phyloP scores from a whole-genome alignment of 139 green algal genomes.

The Tetradesmus lagerheimii region DNA sequence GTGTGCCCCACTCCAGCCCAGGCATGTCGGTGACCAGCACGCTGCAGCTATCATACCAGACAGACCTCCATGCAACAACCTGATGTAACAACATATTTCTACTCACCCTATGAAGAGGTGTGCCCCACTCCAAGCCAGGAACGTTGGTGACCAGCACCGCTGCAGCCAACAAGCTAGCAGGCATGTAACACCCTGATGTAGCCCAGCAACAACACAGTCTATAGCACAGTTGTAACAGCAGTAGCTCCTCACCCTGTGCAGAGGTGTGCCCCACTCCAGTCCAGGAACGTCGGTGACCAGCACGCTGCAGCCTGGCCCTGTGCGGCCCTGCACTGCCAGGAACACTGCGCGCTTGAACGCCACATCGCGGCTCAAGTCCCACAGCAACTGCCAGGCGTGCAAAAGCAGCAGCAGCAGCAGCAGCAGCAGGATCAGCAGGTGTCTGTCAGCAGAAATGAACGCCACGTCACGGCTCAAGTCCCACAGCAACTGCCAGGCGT shows the following conservation, averaged over 20 bases:
- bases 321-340: conserved; percentile 24
- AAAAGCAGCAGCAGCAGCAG: not conserved
- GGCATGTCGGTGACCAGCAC: conserved; percentile 37
- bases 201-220: not conserved
- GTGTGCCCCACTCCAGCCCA: conserved; percentile 35
- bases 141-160: not conserved
- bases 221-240: not conserved
- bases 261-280: conserved; percentile 32
- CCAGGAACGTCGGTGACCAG: conserved; percentile 34
- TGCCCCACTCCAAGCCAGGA: no score
- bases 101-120: no score
- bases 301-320: conserved; percentile 26
- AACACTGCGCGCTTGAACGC: conserved; percentile 42
- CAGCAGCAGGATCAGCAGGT: not conserved
- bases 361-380: conserved; percentile 27
- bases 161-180: no score
- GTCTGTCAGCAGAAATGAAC: not conserved
- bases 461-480: conserved; percentile 6
- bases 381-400: conserved; percentile 27
- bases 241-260: not conserved
- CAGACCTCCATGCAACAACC: no score
- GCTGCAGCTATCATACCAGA: no score
- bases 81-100: no score
- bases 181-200: no score
- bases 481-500: conserved; percentile 30